phyloP scores from a whole-genome alignment of 352 stramenopile genomes.

The Pythium coloratum region DNA sequence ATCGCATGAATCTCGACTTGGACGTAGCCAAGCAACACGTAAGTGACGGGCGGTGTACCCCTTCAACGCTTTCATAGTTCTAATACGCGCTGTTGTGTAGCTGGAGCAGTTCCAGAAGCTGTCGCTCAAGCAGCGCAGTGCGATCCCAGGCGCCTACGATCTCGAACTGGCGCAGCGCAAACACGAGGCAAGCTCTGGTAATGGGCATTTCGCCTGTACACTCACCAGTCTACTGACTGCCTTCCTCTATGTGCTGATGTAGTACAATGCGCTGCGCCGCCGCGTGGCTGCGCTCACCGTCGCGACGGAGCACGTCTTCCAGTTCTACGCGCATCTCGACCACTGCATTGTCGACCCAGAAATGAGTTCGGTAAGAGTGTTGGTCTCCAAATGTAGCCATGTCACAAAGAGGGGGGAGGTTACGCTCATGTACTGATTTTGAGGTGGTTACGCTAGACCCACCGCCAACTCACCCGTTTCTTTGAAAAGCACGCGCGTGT shows the following conservation, averaged over 20 bases:
- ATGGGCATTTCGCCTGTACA: neutral
- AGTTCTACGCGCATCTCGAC: slow-evolving; percentile 47
- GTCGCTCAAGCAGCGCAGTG: slow-evolving; percentile 22
- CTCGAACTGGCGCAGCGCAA: slow-evolving; percentile 28
- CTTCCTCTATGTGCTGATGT: neutral
- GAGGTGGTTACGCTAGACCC: slow-evolving; percentile 9
- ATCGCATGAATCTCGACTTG: slow-evolving; percentile 34
- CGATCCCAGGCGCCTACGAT: slow-evolving; percentile 23
- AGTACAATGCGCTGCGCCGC: slow-evolving; percentile 39
- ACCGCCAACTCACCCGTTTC: slow-evolving; percentile 28
- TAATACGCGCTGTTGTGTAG: neutral
- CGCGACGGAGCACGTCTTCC: slow-evolving; percentile 49
- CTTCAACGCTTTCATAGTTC: neutral
- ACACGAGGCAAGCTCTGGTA: slow-evolving; percentile 17
- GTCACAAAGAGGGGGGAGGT: neutral
- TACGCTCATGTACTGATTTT: neutral
- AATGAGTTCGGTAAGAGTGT: slow-evolving; percentile 31
- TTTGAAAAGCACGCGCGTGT: slow-evolving; percentile 32
- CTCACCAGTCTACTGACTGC: neutral
- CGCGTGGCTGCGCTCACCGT: slow-evolving; percentile 36
- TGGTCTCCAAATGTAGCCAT: slow-evolving; percentile 15
- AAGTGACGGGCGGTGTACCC: neutral
- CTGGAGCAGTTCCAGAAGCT: slow-evolving; percentile 28
- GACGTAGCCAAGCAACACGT: slow-evolving; percentile 36
- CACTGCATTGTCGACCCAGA: slow-evolving; percentile 43